Evolutionary conservation across 2,329 filamentous ascomycete species (phyloP), one percentile per base, ranked within the genome.

Genomic region (Pezicula radicicola): DNA sequence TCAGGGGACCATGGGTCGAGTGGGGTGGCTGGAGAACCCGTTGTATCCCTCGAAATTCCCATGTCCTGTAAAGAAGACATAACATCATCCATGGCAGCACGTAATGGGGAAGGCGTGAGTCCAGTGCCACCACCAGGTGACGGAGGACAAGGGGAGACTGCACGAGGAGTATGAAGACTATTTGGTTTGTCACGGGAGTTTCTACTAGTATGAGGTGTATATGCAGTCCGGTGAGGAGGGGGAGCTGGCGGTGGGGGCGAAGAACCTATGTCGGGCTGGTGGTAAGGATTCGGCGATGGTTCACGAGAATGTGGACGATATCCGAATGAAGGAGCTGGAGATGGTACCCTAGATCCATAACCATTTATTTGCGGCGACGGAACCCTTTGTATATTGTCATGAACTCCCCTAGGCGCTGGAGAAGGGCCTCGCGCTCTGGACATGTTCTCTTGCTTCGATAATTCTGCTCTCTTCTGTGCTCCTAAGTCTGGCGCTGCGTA

Each of bases 81-180:
- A 4, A 99, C 92, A 69, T 95, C 93, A 65, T 97, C 93, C 91
- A 99, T 99, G 1, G 94, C 94, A 68, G 92, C 91, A 53, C 94
- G 81, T 3, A 99, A 74, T 0, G 94, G 94, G 2, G 94, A 97
- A 1, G 94, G 94, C 0, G 94, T 99, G 67, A 89, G 75, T 1
- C 84, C 84, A 42, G 78, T 81, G 37, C 75, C 74, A 45, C 78
- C 82, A 43, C 78, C 82, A 2, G 88, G 84, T 5, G 90, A 91
- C 4, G 83, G 83, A 3, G 85, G 86, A 35, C 75, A 77, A 0
- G 87, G 86, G 1, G 88, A 89, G 6, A 76, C 75, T 56, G 69
- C 77, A 55, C 80, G 72, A 2, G 83, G 80, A 1, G 79, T 85
- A 49, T 79, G 73, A 51, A 80, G 77, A 8, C 70, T 73, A 47